Conservation (phyloP, 1,284 basidiomycete species). For the Irpex sp. region DNA sequence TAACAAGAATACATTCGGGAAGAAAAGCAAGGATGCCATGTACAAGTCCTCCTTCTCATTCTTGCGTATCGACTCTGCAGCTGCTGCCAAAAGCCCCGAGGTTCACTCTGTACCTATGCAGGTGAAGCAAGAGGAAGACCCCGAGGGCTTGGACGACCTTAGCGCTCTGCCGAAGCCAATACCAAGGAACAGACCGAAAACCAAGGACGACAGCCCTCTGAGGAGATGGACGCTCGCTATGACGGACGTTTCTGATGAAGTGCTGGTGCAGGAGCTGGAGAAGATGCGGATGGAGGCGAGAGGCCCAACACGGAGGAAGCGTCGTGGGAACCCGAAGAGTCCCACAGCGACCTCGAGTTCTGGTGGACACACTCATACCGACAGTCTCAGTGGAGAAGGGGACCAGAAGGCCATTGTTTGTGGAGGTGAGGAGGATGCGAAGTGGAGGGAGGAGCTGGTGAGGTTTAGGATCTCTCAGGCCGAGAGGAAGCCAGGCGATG, state of each 20-base stretch:
- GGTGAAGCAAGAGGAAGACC: neutral
- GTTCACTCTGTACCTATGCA: neutral
- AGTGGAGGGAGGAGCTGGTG: neutral
- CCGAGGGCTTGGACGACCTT: neutral
- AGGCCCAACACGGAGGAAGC: neutral
- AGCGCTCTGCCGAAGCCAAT: neutral
- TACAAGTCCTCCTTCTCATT: conserved; percentile 8
- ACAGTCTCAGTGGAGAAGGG: conserved; percentile 14
- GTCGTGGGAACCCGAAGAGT: conserved; percentile 11
- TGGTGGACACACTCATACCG: conserved; percentile 16
- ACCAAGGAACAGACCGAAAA: conserved; percentile 15
- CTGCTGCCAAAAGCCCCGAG: neutral
- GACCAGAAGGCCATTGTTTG: conserved; percentile 8
- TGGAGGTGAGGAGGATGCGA: neutral
- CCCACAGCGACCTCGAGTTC: conserved; percentile 8
- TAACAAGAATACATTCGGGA: neutral
- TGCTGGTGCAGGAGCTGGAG: conserved; percentile 34
- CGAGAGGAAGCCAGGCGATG: conserved; percentile 13
- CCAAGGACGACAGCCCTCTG: conserved; percentile 14
- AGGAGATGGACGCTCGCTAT: conserved; percentile 36
- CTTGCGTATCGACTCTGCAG: neutral
- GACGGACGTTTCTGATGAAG: conserved; percentile 34
- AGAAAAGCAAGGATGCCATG: conserved; percentile 1
- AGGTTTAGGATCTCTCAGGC: conserved; percentile 9
- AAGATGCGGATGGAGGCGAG: conserved; percentile 26